Percentiles rank a stretch among this genome's conserved stretches.
phyloP scores from a whole-genome alignment of 306 rosid genomes.

The Canavalia gladiata region DNA sequence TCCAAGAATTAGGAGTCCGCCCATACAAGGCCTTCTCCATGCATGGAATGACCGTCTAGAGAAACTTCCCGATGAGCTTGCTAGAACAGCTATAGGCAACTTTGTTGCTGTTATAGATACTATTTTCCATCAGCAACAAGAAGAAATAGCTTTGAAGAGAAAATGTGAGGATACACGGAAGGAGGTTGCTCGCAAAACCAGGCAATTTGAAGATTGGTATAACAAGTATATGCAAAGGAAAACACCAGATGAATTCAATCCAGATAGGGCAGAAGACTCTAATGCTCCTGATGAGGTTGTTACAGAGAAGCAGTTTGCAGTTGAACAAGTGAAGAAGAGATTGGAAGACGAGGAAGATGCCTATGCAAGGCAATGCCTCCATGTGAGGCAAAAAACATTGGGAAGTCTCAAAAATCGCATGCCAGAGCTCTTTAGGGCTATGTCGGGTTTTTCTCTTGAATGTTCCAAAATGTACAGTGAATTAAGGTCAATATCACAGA shows the following conservation, averaged over 20 bases:
- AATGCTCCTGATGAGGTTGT: conserved; percentile 54
- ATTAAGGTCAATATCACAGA: conserved; percentile 59
- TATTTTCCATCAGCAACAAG: conserved; percentile 67
- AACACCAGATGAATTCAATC: conserved; percentile 60
- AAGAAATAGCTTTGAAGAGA: conserved; percentile 70
- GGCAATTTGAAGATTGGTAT: conserved; percentile 86
- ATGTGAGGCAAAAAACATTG: conserved; percentile 89
- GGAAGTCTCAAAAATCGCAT: conserved; percentile 67
- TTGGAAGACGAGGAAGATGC: conserved; percentile 74
- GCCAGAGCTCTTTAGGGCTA: conserved; percentile 87
- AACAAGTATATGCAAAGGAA: conserved; percentile 68
- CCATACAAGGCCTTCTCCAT: conserved; percentile 69
- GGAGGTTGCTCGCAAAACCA: conserved; percentile 75
- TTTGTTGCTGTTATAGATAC: conserved; percentile 73
- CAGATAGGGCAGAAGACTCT: conserved; percentile 55
- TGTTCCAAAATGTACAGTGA: conserved; percentile 76
- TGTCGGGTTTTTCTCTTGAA: conserved; percentile 65
- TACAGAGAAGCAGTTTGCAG: conserved; percentile 64
- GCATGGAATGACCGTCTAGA: conserved; percentile 89
- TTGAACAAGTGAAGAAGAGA: conserved; percentile 73
- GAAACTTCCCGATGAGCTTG: conserved; percentile 81
- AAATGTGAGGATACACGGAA: conserved; percentile 81
- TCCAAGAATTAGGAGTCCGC: conserved; percentile 74
- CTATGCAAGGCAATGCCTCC: conserved; percentile 63
- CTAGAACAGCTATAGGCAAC: conserved; percentile 70